These are phyloP conservation scores for Colletotrichum destructivum DNA, from an alignment of 2,329 filamentous ascomycete genomes.

Conservation along the genomic window DNA sequence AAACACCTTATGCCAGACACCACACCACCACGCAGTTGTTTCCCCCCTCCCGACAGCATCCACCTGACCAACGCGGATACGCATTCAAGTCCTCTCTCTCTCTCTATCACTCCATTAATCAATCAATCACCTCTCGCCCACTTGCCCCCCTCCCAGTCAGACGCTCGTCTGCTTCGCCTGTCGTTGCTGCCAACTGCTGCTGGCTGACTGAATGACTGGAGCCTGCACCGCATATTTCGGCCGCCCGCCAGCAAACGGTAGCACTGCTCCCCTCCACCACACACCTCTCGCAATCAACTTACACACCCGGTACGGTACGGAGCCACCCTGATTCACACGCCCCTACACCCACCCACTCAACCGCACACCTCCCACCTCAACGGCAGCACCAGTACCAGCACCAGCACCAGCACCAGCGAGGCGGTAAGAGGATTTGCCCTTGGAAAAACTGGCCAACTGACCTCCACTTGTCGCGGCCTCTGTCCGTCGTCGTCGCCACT, in stretches of 20 bases:
- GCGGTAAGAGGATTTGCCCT: slow-evolving; percentile 34
- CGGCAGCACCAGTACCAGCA: not conserved
- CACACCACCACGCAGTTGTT: slow-evolving; percentile 4
- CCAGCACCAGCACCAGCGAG: slow-evolving; percentile 27
- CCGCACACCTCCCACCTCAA: slow-evolving; percentile 31
- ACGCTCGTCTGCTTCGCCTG: slow-evolving; percentile 5
- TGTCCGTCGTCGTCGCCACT: slow-evolving; percentile 24
- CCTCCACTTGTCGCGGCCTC: slow-evolving; percentile 27
- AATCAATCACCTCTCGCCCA: slow-evolving; percentile 24
- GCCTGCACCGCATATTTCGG: slow-evolving; percentile 5
- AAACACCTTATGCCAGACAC: slow-evolving; percentile 39
- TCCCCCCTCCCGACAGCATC: not conserved
- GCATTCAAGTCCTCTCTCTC: slow-evolving; percentile 1
- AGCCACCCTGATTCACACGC: not conserved
- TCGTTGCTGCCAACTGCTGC: not conserved
- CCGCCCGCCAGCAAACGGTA: not conserved
- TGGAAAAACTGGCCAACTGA: slow-evolving; percentile 33
- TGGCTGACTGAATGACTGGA: not conserved
- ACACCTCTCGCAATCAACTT: not conserved
- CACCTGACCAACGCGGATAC: slow-evolving; percentile 35
- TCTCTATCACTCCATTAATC: not conserved
- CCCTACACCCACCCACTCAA: slow-evolving; percentile 15
- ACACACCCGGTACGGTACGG: not conserved
- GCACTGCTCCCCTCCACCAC: slow-evolving; percentile 3
- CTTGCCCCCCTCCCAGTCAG: slow-evolving; percentile 24